Conservation (phyloP, 2,329 filamentous ascomycete genomes). For the Colletotrichum sp. region DNA sequence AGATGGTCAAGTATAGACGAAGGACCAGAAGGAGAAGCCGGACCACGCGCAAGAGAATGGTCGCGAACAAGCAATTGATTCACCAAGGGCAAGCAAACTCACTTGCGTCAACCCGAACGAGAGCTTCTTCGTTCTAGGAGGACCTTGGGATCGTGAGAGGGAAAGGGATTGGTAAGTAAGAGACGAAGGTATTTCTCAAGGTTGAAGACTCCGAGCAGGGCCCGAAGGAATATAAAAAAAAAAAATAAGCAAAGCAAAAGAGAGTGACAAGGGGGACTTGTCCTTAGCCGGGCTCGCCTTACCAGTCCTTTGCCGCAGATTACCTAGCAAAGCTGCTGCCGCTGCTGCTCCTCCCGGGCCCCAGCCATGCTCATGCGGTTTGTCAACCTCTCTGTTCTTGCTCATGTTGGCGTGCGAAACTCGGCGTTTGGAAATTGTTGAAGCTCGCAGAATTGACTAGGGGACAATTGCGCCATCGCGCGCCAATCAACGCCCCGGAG, state of each 20-base stretch:
- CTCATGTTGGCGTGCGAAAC: conserved; percentile 17
- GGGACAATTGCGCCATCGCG: conserved; percentile 20
- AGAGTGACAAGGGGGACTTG: not conserved
- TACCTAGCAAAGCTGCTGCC: not conserved
- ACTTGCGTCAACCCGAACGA: conserved; percentile 18
- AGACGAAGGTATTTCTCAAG: not conserved
- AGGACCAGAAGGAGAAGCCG: conserved; percentile 5
- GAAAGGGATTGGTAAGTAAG: not conserved
- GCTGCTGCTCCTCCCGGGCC: not conserved
- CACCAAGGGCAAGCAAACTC: conserved; percentile 6
- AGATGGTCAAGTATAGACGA: not conserved
- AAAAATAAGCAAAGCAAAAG: not conserved
- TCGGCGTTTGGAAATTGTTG: conserved; percentile 20
- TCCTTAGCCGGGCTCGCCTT: conserved; percentile 1
- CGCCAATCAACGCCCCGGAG: not conserved
- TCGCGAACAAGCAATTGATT: not conserved
- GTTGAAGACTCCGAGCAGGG: conserved; percentile 5
- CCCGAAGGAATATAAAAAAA: conserved; percentile 18
- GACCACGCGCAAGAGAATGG: conserved; percentile 11
- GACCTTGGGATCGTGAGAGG: not conserved
- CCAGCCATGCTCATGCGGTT: conserved; percentile 6
- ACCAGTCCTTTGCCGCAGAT: not conserved
- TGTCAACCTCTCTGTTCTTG: not conserved
- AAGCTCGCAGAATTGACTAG: conserved; percentile 19
- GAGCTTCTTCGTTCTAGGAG: conserved; percentile 5